Conservation (phyloP, 2,329 filamentous ascomycete genomes). For the Paecilomyces sp. region DNA sequence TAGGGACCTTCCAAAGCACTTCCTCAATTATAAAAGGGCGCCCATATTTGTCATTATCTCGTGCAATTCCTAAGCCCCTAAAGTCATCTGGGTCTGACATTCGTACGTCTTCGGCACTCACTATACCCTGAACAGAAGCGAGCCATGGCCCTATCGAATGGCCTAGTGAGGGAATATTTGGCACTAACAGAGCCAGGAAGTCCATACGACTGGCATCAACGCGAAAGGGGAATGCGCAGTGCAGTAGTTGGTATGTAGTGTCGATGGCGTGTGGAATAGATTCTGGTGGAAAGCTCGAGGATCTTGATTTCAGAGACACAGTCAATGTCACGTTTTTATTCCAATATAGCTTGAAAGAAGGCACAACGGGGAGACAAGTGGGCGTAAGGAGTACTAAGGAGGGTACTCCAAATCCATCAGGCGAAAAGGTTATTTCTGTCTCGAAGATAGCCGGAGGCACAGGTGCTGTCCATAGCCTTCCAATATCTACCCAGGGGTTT, state of each 20-base stretch:
- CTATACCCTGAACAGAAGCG: constrained; percentile 8
- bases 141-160: constrained; percentile 11
- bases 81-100: constrained; percentile 2
- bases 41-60: constrained; percentile 6
- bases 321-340: constrained; percentile 14
- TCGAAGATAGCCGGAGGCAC: constrained; percentile 8
- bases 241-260: constrained; percentile 12
- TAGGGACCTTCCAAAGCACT: constrained; percentile 7
- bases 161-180: constrained; percentile 2
- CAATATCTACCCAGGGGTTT: constrained; percentile 32
- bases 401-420: constrained; percentile 6
- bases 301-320: constrained; percentile 9
- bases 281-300: not conserved
- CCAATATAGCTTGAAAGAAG: constrained; percentile 22
- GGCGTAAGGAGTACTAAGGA: constrained; percentile 19
- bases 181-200: constrained; percentile 16
- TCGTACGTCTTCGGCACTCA: constrained; percentile 2
- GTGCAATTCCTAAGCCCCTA: constrained; percentile 11
- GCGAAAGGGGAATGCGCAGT: constrained; percentile 12
- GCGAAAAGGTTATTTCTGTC: constrained; percentile 12
- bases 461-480: constrained; percentile 18
- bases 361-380: constrained; percentile 12
- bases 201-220: constrained; percentile 10
- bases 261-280: constrained; percentile 6
- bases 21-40: constrained; percentile 13